Evolutionary conservation across 2,329 filamentous ascomycete species (phyloP).

Genomic region (Neopestalotiopsis sp.): DNA sequence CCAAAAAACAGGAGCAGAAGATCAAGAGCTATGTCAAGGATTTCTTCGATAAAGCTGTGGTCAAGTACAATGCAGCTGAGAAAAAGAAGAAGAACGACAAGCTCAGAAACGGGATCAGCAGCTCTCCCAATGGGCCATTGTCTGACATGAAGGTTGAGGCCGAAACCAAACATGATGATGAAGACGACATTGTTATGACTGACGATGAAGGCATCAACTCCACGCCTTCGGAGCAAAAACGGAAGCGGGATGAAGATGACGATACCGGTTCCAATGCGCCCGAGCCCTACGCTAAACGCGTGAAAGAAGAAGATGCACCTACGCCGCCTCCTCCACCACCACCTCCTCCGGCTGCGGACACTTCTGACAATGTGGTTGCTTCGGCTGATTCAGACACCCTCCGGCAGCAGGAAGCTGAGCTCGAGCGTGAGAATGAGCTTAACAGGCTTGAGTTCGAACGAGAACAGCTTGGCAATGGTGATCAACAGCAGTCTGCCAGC

Average conservation of each 20-base stretch:
- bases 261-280: slow-evolving; percentile 47
- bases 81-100: slow-evolving; percentile 63
- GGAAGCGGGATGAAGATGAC: slow-evolving; percentile 62
- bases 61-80: slow-evolving; percentile 73
- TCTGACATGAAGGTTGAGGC: slow-evolving; percentile 28
- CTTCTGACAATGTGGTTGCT: slow-evolving; percentile 56
- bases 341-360: slow-evolving; percentile 49
- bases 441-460: slow-evolving; percentile 41
- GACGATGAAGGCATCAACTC: slow-evolving; percentile 51
- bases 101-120: slow-evolving; percentile 31
- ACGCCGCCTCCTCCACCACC: slow-evolving; percentile 56
- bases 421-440: slow-evolving; percentile 43
- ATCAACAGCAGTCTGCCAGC: background rate
- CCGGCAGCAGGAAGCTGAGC: slow-evolving; percentile 39
- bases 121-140: slow-evolving; percentile 30
- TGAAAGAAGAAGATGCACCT: slow-evolving; percentile 53
- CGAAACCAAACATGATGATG: slow-evolving; percentile 37
- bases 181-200: slow-evolving; percentile 39
- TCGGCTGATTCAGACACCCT: slow-evolving; percentile 56
- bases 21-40: slow-evolving; percentile 84
- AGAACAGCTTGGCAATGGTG: slow-evolving; percentile 27
- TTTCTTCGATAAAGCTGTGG: slow-evolving; percentile 84
- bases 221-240: slow-evolving; percentile 61
- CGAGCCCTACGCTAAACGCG: slow-evolving; percentile 60
- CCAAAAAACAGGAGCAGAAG: slow-evolving; percentile 78